These are phyloP conservation scores for Cajanus cajan DNA, from an alignment of 306 rosid species.

Conservation along the genomic window DNA sequence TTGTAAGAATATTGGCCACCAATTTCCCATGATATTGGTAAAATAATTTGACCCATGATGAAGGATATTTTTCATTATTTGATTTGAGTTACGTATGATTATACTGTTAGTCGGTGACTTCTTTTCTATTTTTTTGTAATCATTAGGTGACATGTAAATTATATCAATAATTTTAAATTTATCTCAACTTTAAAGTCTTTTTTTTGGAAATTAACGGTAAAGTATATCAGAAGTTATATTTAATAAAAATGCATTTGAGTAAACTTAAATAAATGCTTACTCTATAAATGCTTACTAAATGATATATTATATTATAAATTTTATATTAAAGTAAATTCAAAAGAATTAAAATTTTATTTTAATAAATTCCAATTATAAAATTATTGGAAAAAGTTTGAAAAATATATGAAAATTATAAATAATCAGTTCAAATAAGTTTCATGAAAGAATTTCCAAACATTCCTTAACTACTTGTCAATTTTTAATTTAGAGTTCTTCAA, in stretches of 20 bases:
- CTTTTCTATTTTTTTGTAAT: background rate
- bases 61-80: background rate
- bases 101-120: background rate
- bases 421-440: no score
- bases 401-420: no score
- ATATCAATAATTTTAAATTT: background rate
- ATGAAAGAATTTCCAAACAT: no score
- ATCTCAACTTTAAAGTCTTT: background rate
- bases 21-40: background rate
- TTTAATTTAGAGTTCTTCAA: no score
- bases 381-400: background rate
- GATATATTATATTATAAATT: no score
- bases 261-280: no score
- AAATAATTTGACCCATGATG: background rate
- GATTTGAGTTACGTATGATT: background rate
- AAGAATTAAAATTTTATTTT: no score
- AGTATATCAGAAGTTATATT: background rate
- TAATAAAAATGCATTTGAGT: background rate
- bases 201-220: background rate
- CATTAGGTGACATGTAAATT: background rate
- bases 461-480: no score
- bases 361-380: background rate
- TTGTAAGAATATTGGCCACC: background rate
- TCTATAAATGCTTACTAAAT: background rate
- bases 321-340: no score